phyloP scores from a whole-genome alignment of 139 green algal genomes.

The Dunaliella primolecta region DNA sequence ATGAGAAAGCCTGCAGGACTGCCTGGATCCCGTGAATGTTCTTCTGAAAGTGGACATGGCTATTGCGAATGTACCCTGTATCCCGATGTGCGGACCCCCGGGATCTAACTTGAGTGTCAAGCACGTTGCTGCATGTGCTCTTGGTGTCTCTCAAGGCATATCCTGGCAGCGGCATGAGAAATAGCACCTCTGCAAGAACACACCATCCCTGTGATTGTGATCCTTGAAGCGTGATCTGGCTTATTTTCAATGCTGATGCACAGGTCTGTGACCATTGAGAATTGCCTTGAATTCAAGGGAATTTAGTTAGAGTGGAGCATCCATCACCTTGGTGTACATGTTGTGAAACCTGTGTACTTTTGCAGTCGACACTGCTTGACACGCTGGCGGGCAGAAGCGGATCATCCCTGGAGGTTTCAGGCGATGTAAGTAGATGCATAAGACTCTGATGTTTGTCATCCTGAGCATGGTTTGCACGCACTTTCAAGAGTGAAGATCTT shows the following conservation, averaged over 20 bases:
- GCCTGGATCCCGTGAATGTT: neutral
- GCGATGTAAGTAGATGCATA: neutral
- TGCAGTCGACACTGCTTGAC: slow-evolving; percentile 65
- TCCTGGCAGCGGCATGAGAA: too few relatives aligned
- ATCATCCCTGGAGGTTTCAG: neutral
- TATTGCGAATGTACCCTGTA: neutral
- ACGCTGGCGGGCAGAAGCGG: slow-evolving; percentile 28
- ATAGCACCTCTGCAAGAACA: neutral
- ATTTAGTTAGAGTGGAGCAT: neutral
- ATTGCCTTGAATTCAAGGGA: too few relatives aligned
- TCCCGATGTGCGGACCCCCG: neutral
- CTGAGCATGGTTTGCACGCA: neutral
- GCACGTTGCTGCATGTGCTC: too few relatives aligned
- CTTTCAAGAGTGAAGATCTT: neutral
- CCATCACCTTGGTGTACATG: neutral
- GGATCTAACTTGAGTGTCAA: neutral
- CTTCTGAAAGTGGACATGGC: neutral
- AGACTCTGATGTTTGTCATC: neutral
- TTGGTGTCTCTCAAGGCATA: too few relatives aligned
- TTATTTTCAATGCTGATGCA: too few relatives aligned
- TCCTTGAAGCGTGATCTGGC: neutral
- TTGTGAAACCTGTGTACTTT: slow-evolving; percentile 29
- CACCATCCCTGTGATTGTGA: neutral
- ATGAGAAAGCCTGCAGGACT: too few relatives aligned
- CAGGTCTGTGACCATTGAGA: too few relatives aligned